phyloP scores from a whole-genome alignment of 2,329 filamentous ascomycete species.

The Tolypocladium inflatum region DNA sequence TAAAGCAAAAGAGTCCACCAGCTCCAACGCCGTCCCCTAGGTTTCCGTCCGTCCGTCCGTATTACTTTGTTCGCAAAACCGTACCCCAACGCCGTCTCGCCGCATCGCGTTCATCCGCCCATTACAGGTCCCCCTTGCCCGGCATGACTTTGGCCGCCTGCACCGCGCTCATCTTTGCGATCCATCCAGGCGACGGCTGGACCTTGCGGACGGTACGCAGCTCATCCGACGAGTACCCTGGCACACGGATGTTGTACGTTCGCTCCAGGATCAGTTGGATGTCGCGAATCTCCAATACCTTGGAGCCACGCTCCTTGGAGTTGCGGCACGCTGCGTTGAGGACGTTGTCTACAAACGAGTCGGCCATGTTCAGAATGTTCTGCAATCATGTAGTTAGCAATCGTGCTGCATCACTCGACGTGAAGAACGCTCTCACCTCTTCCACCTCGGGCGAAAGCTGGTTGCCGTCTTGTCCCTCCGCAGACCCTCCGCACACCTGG shows the following conservation, averaged over 20 bases:
- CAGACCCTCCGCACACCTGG: slow-evolving; percentile 78
- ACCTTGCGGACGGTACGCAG: slow-evolving; percentile 90
- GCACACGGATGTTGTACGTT: slow-evolving; percentile 84
- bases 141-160: slow-evolving; percentile 82
- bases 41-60: not conserved
- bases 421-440: slow-evolving; percentile 56
- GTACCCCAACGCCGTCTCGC: not conserved
- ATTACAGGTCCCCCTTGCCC: slow-evolving; percentile 40
- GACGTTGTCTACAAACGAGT: slow-evolving; percentile 91
- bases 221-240: slow-evolving; percentile 90
- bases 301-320: slow-evolving; percentile 84
- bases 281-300: slow-evolving; percentile 81
- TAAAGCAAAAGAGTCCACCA: not conserved
- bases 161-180: slow-evolving; percentile 93
- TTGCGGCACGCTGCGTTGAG: slow-evolving; percentile 80
- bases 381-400: slow-evolving; percentile 26
- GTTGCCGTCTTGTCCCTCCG: slow-evolving; percentile 64
- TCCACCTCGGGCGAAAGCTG: slow-evolving; percentile 85
- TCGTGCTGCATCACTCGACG: not conserved
- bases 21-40: slow-evolving; percentile 5
- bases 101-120: not conserved
- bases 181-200: slow-evolving; percentile 80
- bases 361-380: slow-evolving; percentile 81
- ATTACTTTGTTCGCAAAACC: not conserved
- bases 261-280: slow-evolving; percentile 76